These are phyloP conservation scores for Lunasporangiospora selenospora DNA, from an alignment of 192 early-diverging fungal genomes.

Conservation along the genomic window DNA sequence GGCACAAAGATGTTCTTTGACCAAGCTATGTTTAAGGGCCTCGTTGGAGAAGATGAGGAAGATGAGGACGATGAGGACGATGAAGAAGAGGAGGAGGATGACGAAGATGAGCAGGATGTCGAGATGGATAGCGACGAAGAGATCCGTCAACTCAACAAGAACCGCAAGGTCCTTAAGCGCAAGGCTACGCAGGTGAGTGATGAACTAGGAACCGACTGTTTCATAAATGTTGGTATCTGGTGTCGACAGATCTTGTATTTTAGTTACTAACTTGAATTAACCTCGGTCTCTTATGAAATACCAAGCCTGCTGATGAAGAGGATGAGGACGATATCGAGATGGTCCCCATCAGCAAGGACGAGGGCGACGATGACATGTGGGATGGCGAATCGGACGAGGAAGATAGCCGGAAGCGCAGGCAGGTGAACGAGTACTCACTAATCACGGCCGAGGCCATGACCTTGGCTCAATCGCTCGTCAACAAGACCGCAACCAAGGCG, in stretches of 20 bases:
- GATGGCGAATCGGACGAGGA: constrained; percentile 69
- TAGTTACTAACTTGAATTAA: neutral
- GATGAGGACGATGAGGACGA: constrained; percentile 65
- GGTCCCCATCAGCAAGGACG: constrained; percentile 49
- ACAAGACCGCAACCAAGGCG: constrained; percentile 75
- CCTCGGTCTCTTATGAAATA: neutral
- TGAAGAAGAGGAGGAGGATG: constrained; percentile 46
- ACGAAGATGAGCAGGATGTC: constrained; percentile 41
- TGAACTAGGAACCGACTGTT: neutral
- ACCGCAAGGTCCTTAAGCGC: constrained; percentile 56
- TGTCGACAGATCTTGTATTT: neutral
- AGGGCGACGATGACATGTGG: constrained; percentile 61
- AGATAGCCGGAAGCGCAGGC: constrained; percentile 52
- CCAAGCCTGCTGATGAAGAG: constrained; percentile 45
- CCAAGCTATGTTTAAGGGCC: constrained; percentile 88
- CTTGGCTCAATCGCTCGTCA: constrained; percentile 83
- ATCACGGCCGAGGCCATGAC: constrained; percentile 94
- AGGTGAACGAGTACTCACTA: constrained; percentile 57
- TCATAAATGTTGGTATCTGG: neutral
- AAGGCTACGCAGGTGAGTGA: constrained; percentile 56
- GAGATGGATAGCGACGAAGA: constrained; percentile 46
- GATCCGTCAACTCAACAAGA: constrained; percentile 29
- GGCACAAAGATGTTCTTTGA: constrained; percentile 95
- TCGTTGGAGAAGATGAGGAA: constrained; percentile 58
- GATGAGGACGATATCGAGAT: constrained; percentile 68